Percentiles rank a stretch among this genome's conserved stretches.
These are phyloP conservation scores for Mortierella sp. DNA, from an alignment of 371 early-diverging fungal genomes.

Conservation along the genomic window DNA sequence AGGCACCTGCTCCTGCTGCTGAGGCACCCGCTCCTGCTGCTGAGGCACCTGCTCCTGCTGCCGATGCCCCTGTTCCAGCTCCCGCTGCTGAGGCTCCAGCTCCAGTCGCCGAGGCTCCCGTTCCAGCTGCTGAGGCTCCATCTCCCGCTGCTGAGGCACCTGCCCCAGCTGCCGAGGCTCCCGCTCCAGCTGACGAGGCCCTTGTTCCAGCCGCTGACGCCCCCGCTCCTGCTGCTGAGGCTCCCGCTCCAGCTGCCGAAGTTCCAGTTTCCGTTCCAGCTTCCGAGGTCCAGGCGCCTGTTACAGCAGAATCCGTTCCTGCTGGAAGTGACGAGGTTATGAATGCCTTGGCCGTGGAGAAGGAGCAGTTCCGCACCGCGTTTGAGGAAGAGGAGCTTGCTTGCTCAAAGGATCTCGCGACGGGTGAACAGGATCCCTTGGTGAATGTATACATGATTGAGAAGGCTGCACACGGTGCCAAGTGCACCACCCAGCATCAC, in stretches of 20 bases:
- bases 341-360: slow-evolving; percentile 6
- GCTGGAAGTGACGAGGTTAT: neutral
- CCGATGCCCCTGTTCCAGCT: neutral
- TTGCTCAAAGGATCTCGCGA: slow-evolving; percentile 26
- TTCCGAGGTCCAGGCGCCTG: neutral
- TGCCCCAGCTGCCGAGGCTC: slow-evolving; percentile 2
- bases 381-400: slow-evolving; percentile 29
- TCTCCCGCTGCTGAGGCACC: neutral
- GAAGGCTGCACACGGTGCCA: slow-evolving; percentile 8
- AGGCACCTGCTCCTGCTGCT: neutral
- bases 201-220: neutral
- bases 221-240: slow-evolving; percentile 3
- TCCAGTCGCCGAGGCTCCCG: slow-evolving; percentile 1
- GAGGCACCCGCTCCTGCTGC: neutral
- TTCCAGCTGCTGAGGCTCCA: neutral
- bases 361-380: slow-evolving; percentile 23
- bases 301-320: neutral
- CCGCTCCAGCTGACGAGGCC: neutral
- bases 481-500: slow-evolving; percentile 10
- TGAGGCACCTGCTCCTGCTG: neutral
- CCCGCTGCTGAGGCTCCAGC: neutral
- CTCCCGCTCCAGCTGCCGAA: slow-evolving; percentile 1
- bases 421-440: slow-evolving; percentile 37
- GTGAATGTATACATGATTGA: slow-evolving; percentile 34
- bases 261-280: neutral